These are phyloP conservation scores for Panellus pusillus DNA, from an alignment of 768 basidiomycete genomes.

Conservation along the genomic window DNA sequence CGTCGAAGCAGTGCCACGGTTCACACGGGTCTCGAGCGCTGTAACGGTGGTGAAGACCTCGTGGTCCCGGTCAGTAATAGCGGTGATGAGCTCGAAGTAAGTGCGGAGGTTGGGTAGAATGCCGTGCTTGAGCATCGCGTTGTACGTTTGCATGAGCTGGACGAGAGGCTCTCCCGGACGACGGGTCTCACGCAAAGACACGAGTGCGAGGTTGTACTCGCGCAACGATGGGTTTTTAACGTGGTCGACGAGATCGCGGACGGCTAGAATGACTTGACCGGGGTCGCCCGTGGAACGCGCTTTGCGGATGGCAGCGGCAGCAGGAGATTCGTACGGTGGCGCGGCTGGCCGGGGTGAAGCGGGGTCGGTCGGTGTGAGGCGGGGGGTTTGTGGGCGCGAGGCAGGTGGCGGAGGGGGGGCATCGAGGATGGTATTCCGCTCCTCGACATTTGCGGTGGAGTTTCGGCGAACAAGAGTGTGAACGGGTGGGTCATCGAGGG, in stretches of 20 bases:
- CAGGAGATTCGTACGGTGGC: slow-evolving; percentile 13
- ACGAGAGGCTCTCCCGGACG: slow-evolving; percentile 52
- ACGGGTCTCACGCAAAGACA: slow-evolving; percentile 50
- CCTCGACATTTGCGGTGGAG: slow-evolving; percentile 38
- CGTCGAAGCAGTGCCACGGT: slow-evolving; percentile 22
- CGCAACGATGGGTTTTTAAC: slow-evolving; percentile 37
- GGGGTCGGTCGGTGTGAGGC: slow-evolving; percentile 19
- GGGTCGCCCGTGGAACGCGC: slow-evolving; percentile 30
- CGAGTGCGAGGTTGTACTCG: slow-evolving; percentile 66
- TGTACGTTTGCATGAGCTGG: slow-evolving; percentile 65
- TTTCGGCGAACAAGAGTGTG: slow-evolving; percentile 43
- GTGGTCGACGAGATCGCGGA: slow-evolving; percentile 33
- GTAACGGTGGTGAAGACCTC: slow-evolving; percentile 55
- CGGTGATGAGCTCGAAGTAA: slow-evolving; percentile 59
- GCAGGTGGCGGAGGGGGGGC: slow-evolving; percentile 21
- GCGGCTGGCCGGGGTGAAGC: slow-evolving; percentile 28
- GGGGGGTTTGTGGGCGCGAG: slow-evolving; percentile 8
- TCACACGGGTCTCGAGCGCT: slow-evolving; percentile 40
- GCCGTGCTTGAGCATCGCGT: slow-evolving; percentile 62
- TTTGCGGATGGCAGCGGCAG: slow-evolving; percentile 23
- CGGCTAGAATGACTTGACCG: slow-evolving; percentile 33
- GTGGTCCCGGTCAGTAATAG: slow-evolving; percentile 64
- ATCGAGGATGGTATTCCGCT: slow-evolving; percentile 21
- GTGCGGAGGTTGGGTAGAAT: slow-evolving; percentile 64
- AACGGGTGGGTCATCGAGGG: slow-evolving; percentile 26